These are phyloP conservation scores for Ceratocystis destructans DNA, from an alignment of 2,329 filamentous ascomycete species.

Conservation along the genomic window DNA sequence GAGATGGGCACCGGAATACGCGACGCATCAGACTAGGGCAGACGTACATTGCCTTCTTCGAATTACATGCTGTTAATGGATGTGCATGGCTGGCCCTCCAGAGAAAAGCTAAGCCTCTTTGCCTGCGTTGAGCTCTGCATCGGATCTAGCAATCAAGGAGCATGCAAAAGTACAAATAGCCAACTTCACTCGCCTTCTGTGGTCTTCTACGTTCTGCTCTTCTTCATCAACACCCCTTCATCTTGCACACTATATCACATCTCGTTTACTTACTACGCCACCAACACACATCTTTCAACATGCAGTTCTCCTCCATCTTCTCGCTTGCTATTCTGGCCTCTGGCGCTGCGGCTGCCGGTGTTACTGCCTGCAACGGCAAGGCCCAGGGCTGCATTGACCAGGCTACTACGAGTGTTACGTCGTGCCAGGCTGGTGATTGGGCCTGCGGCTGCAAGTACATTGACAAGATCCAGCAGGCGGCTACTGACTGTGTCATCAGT, in stretches of 20 bases:
- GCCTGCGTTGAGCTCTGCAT: no score
- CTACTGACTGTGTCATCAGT: background rate
- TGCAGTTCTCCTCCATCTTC: constrained; percentile 11
- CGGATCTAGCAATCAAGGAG: no score
- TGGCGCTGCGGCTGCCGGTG: background rate
- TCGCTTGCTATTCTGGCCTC: background rate
- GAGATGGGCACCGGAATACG: no score
- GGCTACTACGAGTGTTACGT: background rate
- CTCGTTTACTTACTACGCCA: background rate
- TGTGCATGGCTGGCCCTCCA: no score
- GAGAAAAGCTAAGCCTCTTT: no score
- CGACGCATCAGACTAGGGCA: no score
- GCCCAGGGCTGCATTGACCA: constrained; percentile 14
- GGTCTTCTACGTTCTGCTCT: background rate
- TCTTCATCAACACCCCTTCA: background rate
- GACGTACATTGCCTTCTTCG: no score
- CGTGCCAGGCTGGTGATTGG: constrained; percentile 9
- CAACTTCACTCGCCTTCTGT: background rate
- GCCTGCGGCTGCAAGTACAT: constrained; percentile 12
- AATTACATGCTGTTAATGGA: no score
- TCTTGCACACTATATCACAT: background rate
- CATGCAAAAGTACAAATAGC: no score
- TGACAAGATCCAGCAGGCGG: constrained; percentile 4
- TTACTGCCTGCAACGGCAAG: constrained; percentile 5
- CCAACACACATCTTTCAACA: background rate